phyloP scores from a whole-genome alignment of 306 rosid species.

The Sechiopsis laciniata region DNA sequence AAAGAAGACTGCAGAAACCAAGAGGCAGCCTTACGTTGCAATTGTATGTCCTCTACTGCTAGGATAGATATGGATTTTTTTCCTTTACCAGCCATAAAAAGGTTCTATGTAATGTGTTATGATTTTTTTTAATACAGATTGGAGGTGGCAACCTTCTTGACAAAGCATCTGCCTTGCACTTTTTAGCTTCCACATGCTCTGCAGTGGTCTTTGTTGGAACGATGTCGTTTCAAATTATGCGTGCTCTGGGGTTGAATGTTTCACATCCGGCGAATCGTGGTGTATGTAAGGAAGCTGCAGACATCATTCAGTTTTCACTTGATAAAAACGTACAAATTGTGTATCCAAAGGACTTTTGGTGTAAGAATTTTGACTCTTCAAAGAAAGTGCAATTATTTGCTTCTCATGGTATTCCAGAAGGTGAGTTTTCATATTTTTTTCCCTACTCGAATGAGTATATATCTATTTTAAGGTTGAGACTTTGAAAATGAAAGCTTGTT shows the following conservation, averaged over 20 bases:
- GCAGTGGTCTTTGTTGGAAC: conserved; percentile 73
- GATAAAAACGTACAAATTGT: conserved; percentile 47
- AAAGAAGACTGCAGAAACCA: conserved; percentile 39
- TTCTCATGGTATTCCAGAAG: conserved; percentile 52
- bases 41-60: conserved; percentile 48
- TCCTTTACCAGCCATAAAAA: background rate
- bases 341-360: conserved; percentile 80
- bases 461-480: too few relatives aligned
- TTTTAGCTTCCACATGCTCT: conserved; percentile 67
- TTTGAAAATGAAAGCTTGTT: background rate
- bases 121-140: conserved; percentile 43
- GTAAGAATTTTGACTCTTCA: conserved; percentile 43
- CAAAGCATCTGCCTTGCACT: conserved; percentile 64
- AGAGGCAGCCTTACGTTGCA: conserved; percentile 65
- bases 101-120: background rate
- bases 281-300: conserved; percentile 42
- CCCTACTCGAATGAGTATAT: background rate
- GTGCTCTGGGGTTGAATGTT: conserved; percentile 55
- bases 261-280: conserved; percentile 42
- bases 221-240: conserved; percentile 90
- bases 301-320: conserved; percentile 45
- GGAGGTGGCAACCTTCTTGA: conserved; percentile 64
- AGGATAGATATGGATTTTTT: background rate
- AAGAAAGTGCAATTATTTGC: conserved; percentile 49
- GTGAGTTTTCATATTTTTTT: conserved; percentile 39